A percentile compares a stretch with the other conserved stretches of the same genome.
phyloP scores from a whole-genome alignment of 179 eudicot genomes.

The Vitellaria paradoxa region DNA sequence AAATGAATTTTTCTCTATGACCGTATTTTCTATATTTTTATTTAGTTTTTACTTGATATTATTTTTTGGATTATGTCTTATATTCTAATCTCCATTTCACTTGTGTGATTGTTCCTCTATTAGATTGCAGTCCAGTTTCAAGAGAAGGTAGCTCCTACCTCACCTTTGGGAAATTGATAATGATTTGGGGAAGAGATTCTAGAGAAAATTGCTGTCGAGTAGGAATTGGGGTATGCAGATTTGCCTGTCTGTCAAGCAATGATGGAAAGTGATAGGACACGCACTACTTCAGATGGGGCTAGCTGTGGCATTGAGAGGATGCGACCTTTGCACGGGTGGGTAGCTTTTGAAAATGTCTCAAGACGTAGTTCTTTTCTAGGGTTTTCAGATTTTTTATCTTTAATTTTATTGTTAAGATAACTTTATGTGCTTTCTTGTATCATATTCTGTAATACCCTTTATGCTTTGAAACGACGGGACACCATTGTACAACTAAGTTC shows the following conservation, averaged over 20 bases:
- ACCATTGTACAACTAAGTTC: neutral
- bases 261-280: constrained; percentile 68
- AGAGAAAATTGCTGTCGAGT: constrained; percentile 42
- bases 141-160: constrained; percentile 30
- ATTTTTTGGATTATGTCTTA: too few species aligned
- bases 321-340: constrained; percentile 65
- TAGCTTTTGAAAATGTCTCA: constrained; percentile 19
- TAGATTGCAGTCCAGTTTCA: constrained; percentile 22
- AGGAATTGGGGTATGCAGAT: constrained; percentile 48
- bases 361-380: neutral
- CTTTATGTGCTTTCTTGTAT: too few species aligned
- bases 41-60: too few species aligned
- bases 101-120: neutral
- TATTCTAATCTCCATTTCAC: neutral
- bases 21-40: too few species aligned
- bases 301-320: constrained; percentile 43
- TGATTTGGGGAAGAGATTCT: constrained; percentile 57
- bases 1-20: too few species aligned
- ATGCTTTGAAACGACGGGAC: neutral
- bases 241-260: constrained; percentile 31
- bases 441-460: neutral
- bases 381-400: neutral
- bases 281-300: constrained; percentile 39
- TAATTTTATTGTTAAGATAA: too few species aligned
- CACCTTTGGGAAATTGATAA: constrained; percentile 43